A percentile compares a stretch with the other conserved stretches of the same genome.
Evolutionary conservation across 495 filamentous ascomycete genomes (phyloP).

Genomic region (Aeminium ludgeri): DNA sequence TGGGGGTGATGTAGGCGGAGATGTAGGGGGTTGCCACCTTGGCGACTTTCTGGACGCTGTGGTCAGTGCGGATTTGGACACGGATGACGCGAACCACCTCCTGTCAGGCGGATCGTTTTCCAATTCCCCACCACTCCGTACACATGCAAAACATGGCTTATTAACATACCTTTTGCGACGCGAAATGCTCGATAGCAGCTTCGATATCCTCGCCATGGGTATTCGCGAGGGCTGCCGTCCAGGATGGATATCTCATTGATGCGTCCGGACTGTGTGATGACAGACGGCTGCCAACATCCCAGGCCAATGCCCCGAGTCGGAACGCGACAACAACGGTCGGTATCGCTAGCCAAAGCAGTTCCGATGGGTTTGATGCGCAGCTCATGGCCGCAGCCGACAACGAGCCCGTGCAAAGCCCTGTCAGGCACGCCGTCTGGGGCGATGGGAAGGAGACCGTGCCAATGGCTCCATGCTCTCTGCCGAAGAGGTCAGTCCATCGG

Average conservation of each 20-base stretch:
- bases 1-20: slow-evolving; percentile 3
- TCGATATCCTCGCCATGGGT: background rate
- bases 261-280: background rate
- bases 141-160: too few relatives aligned
- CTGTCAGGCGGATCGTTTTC: too few relatives aligned
- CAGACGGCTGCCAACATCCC: slow-evolving; percentile 8
- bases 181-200: background rate
- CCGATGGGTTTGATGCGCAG: background rate
- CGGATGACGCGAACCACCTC: too few relatives aligned
- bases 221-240: slow-evolving; percentile 11
- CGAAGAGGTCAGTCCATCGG: background rate
- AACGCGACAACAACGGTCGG: slow-evolving; percentile 2
- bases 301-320: slow-evolving; percentile 10
- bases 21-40: slow-evolving; percentile 1
- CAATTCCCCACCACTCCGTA: too few relatives aligned
- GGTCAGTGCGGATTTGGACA: background rate
- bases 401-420: slow-evolving; percentile 4
- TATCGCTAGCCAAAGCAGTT: slow-evolving; percentile 1
- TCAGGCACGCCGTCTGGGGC: background rate
- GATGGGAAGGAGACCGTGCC: background rate
- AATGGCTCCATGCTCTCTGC: background rate
- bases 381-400: slow-evolving; percentile 4
- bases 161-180: too few relatives aligned
- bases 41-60: background rate
- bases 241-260: slow-evolving; percentile 3